Evolutionary conservation across 163 green algal genomes (phyloP).

Genomic region (Chlorella variabilis): DNA sequence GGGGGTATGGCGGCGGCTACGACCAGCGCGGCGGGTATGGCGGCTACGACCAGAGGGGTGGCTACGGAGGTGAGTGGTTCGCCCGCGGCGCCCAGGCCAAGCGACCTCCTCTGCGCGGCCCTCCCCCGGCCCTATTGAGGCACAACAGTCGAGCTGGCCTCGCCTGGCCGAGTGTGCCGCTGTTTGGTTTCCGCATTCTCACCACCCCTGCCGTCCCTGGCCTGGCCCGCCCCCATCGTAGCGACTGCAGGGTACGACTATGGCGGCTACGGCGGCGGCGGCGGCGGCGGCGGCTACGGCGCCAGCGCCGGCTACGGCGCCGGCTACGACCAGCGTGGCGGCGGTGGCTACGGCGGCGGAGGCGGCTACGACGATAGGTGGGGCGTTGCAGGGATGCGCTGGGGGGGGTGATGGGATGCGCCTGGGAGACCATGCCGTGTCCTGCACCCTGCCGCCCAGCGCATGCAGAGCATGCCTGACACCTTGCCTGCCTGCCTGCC

Average conservation of each 20-base stretch:
- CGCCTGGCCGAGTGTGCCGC: too few relatives aligned
- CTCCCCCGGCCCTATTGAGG: too few relatives aligned
- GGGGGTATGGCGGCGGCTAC: constrained; percentile 5
- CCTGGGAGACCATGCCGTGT: too few relatives aligned
- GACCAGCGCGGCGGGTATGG: constrained; percentile 5
- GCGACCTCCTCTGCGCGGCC: too few relatives aligned
- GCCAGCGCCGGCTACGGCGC: not conserved
- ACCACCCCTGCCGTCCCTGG: too few relatives aligned
- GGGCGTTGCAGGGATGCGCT: not conserved
- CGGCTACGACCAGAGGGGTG: constrained; percentile 20
- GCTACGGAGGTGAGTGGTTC: constrained; percentile 30
- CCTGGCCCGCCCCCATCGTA: too few relatives aligned
- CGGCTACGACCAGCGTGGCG: constrained; percentile 14
- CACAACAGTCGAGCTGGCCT: too few relatives aligned
- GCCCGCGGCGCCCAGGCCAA: too few relatives aligned
- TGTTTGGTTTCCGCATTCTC: too few relatives aligned
- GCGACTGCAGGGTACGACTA: constrained; percentile 35
- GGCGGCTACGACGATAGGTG: constrained; percentile 33
- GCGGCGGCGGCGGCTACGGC: not conserved
- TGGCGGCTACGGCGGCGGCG: constrained; percentile 12
- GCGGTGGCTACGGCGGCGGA: not conserved
- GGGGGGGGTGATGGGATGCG: not conserved
- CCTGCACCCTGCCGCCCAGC: too few relatives aligned
- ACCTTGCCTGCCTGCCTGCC: too few relatives aligned
- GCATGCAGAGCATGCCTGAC: too few relatives aligned